Evolutionary conservation across 805 yeast species (phyloP).

Genomic region (Huiozyma sinensis): DNA sequence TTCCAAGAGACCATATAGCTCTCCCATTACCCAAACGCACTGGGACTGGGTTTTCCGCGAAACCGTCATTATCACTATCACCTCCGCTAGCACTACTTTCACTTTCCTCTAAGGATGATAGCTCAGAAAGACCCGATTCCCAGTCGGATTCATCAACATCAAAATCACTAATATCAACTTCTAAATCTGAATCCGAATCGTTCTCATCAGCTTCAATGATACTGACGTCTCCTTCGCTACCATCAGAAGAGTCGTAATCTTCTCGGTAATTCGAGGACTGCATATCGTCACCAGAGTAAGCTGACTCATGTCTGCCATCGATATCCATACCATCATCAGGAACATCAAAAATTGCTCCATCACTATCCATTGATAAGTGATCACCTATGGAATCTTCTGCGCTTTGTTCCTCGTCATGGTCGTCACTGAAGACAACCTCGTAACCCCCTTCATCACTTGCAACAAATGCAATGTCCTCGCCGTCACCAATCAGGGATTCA

Average conservation of each 20-base stretch:
- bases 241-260: conserved; percentile 12
- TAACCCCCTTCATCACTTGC: conserved; percentile 28
- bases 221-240: conserved; percentile 14
- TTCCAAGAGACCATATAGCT: conserved; percentile 18
- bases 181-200: conserved; percentile 26
- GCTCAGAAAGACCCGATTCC: conserved; percentile 29
- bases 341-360: conserved; percentile 11
- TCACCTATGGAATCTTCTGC: conserved; percentile 18
- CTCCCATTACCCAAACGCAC: conserved; percentile 4
- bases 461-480: conserved; percentile 30
- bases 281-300: conserved; percentile 6
- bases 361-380: conserved; percentile 7
- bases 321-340: conserved; percentile 22
- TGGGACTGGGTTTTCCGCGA: conserved; percentile 8
- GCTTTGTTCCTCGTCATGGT: conserved; percentile 24
- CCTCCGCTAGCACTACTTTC: conserved; percentile 18
- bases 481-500: conserved; percentile 37
- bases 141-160: conserved; percentile 28
- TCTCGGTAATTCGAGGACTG: conserved; percentile 23
- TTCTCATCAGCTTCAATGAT: conserved; percentile 20
- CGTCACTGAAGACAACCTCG: conserved; percentile 27
- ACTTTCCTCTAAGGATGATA: conserved; percentile 23
- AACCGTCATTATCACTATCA: conserved; percentile 17
- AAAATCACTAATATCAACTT: conserved; percentile 26
- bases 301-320: conserved; percentile 24